These are phyloP conservation scores for Cornus suecica DNA, from an alignment of 148 eudicot species.

Conservation along the genomic window DNA sequence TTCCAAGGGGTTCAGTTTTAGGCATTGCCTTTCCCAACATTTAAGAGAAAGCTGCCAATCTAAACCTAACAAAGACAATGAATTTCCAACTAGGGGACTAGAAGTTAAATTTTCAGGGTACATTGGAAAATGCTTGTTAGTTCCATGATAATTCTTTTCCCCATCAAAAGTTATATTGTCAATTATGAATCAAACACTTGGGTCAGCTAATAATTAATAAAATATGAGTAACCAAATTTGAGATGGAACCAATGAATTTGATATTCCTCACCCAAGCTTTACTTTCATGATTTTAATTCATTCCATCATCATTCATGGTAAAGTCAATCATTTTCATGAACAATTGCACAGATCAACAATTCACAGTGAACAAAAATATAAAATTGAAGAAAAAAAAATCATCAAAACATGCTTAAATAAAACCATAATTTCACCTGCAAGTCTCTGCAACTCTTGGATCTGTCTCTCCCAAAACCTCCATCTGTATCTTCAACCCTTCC, in stretches of 20 bases:
- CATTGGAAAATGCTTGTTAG: neutral
- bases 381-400: neutral
- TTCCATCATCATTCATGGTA: neutral
- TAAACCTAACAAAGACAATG: neutral
- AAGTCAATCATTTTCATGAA: neutral
- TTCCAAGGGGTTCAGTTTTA: neutral
- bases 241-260: neutral
- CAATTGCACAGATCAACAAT: neutral
- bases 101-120: neutral
- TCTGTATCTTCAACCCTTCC: slow-evolving; percentile 83
- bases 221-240: neutral
- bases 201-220: too few species aligned
- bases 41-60: neutral
- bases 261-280: neutral
- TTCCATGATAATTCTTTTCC: neutral
- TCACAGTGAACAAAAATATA: neutral
- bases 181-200: neutral
- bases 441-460: slow-evolving; percentile 98
- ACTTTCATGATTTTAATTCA: neutral
- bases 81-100: neutral
- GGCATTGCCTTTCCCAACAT: neutral
- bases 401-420: neutral
- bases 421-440: slow-evolving; percentile 54
- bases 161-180: neutral
- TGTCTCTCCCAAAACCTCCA: slow-evolving; percentile 73